Conservation (phyloP, 108 stramenopile genomes). For the Nitzschia sp. region DNA sequence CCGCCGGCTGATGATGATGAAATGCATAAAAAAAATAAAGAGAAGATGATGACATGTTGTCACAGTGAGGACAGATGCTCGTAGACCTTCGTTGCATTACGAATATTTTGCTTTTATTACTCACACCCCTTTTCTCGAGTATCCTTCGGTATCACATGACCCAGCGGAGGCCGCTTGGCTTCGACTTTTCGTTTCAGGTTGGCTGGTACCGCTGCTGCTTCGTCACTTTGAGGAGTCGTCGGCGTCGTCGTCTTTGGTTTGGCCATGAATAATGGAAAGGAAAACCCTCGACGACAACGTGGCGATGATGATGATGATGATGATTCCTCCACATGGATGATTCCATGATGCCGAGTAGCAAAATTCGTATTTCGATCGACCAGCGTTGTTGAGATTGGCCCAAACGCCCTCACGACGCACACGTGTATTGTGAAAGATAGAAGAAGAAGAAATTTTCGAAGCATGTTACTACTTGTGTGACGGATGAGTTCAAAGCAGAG, state of each 20-base stretch:
- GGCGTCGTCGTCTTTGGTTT: neutral
- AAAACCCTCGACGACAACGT: neutral
- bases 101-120: slow-evolving; percentile 16
- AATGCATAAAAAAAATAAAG: slow-evolving; percentile 20
- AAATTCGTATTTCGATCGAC: too few relatives aligned
- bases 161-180: slow-evolving; percentile 68
- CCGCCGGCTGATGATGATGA: slow-evolving; percentile 51
- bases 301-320: neutral
- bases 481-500: too few relatives aligned
- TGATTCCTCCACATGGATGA: too few relatives aligned
- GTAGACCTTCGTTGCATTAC: neutral
- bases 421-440: too few relatives aligned
- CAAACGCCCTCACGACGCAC: too few relatives aligned
- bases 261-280: neutral
- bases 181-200: slow-evolving; percentile 72
- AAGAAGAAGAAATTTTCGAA: too few relatives aligned
- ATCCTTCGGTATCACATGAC: slow-evolving; percentile 73
- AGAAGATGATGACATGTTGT: too few relatives aligned
- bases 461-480: too few relatives aligned
- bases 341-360: too few relatives aligned
- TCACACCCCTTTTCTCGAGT: slow-evolving; percentile 34
- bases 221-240: too few relatives aligned
- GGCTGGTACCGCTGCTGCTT: slow-evolving; percentile 47
- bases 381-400: too few relatives aligned
- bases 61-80: too few relatives aligned